Evolutionary conservation across 1,139 yeast species (phyloP), one percentile per base, ranked within the genome.

Genomic region (Candida sp.): DNA sequence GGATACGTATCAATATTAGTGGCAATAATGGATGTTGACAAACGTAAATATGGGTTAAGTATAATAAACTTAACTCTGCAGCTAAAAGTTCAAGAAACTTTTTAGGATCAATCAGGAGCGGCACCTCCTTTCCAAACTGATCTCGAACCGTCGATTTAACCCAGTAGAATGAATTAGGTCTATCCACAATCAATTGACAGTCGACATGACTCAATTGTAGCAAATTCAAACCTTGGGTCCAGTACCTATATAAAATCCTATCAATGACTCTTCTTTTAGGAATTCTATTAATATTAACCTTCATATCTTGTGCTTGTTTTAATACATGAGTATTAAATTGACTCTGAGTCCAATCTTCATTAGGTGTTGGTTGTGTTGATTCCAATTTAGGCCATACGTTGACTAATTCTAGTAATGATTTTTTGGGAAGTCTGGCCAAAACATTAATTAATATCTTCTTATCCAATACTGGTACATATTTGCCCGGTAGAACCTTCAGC

Each of bases 161-260:
- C 91, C 95, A 87, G 22, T 61, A 61, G 51, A 68, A 75, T 1
- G 69, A 49, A 36, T 66, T 63, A 0, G 87, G 83, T 40, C 75
- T 72, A 51, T 82, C 84, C 4, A 84, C 76, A 35, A 86, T 66
- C 38, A 75, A 57, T 51, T 82, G 86, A 45, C 86, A 78, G 53
- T 87, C 95, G 6, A 86, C 64, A 50, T 86, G 91, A 0, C 95
- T 85, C 38, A 82, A 58, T 56, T 87, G 96, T 19, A 81, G 68
- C 5, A 86, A 61, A 52, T 83, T 86, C 40, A 87, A 61, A 0
- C 95, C 95, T 3, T 65, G 54, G 1, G 77, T 69, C 82, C 90
- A 87, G 54, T 70, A 79, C 30, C 81, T 81, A 34, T 66, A 69
- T 6, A 83, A 49, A 11, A 84, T 64, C 39, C 64, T 63, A 46